Evolutionary conservation across 2,329 filamentous ascomycete genomes (phyloP).

Genomic region (Sarocladium kiliense): DNA sequence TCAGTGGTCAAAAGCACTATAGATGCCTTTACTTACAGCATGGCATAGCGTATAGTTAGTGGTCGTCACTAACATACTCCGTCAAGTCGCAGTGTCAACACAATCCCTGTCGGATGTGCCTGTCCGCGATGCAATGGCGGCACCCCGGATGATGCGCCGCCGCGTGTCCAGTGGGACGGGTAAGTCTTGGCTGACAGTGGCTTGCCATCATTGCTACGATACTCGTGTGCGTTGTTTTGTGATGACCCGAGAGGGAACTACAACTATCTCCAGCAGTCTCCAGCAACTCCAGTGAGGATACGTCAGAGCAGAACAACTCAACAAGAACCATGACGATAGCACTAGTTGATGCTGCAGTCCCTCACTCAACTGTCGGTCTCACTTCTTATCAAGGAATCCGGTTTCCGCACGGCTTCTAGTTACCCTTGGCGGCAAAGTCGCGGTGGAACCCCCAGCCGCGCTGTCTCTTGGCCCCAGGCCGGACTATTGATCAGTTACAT

Average conservation of each 20-base stretch:
- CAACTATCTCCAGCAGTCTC: no score
- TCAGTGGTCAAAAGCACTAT: not conserved
- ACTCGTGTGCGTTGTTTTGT: no score
- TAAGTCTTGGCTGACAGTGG: not conserved
- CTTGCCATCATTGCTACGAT: no score
- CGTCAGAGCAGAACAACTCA: not conserved
- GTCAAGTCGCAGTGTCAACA: no score
- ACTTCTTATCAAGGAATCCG: slow-evolving; percentile 3
- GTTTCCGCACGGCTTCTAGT: slow-evolving; percentile 1
- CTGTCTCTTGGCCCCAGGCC: not conserved
- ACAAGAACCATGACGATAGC: not conserved
- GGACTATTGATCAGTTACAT: not conserved
- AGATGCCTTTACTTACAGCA: not conserved
- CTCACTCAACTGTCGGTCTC: not conserved
- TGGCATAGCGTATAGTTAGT: no score
- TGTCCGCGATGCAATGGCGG: not conserved
- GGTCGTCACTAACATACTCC: not conserved
- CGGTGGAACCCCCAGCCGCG: not conserved
- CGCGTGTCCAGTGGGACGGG: slow-evolving; percentile 1
- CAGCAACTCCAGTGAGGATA: no score
- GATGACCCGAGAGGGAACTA: no score
- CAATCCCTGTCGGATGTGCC: not conserved
- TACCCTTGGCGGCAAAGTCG: not conserved
- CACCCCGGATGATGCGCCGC: slow-evolving; percentile 6
- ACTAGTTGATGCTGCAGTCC: not conserved